A percentile compares a stretch with the other conserved stretches of the same genome.
Evolutionary conservation across 495 filamentous ascomycete genomes (phyloP).

Genomic region (Daldinia grandis): DNA sequence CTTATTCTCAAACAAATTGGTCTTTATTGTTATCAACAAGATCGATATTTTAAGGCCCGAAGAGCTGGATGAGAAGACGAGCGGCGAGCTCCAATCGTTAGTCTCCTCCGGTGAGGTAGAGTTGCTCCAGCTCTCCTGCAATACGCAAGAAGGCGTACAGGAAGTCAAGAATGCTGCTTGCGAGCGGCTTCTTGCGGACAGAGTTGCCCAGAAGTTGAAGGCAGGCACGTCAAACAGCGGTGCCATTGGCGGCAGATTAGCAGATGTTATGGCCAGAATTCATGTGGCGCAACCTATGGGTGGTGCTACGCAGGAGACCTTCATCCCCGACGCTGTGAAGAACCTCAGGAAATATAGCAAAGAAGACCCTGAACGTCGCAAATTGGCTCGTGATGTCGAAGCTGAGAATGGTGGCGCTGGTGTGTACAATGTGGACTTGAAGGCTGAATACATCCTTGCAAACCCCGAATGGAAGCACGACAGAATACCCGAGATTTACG

Average conservation of each 20-base stretch:
- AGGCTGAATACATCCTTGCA: conserved; percentile 83
- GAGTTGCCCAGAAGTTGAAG: conserved; percentile 95
- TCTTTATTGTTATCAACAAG: conserved; percentile 97
- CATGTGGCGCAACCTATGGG: conserved; percentile 93
- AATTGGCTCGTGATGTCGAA: conserved; percentile 85
- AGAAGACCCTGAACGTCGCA: conserved; percentile 80
- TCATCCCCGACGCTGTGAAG: conserved; percentile 87
- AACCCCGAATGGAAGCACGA: conserved; percentile 94
- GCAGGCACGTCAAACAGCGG: conserved; percentile 79
- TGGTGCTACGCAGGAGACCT: conserved; percentile 78
- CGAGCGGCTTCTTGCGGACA: conserved; percentile 88
- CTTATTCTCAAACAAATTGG: conserved; percentile 94
- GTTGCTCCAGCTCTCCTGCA: conserved; percentile 88
- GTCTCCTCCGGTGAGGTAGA: conserved; percentile 88
- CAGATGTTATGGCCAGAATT: conserved; percentile 89
- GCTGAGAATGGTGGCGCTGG: conserved; percentile 93
- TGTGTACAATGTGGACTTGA: conserved; percentile 92
- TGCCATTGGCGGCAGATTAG: conserved; percentile 76
- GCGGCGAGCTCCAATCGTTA: conserved; percentile 78
- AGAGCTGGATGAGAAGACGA: conserved; percentile 83
- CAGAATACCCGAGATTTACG: conserved; percentile 89
- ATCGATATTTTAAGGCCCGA: conserved; percentile 90
- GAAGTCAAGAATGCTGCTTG: conserved; percentile 94
- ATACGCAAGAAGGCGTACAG: conserved; percentile 92
- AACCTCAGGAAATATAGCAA: conserved; percentile 86